Base-by-base conservation (phyloP, 2,329 filamentous ascomycete genomes). In the Monilinia polystroma region DNA sequence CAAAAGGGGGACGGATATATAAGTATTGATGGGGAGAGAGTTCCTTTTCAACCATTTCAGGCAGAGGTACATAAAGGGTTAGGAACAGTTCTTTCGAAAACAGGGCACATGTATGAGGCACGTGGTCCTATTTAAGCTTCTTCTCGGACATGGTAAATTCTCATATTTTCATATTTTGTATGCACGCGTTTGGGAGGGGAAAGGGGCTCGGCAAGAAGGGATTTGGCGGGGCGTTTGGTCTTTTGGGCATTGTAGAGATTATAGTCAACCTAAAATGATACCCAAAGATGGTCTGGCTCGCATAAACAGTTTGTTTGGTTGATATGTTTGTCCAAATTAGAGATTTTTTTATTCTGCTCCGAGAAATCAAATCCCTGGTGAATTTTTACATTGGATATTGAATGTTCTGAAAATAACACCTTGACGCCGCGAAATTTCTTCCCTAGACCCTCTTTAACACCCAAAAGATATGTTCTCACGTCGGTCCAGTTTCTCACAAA, bases 41-140 rank as follows among this genome's bases (percentile, higher is more conserved):
- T 96, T 3, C 90, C 92, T 0, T 98, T 96, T 76, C 89, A 89
- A 73, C 90, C 92, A 0, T 96, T 97, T 76, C 95, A 99, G 80
- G 92, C 89, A 2, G 95, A 99, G 79, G 84, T 97, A 8, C 92
- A 97, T 77, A 85, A 82, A 63, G 90, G 90, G 0, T 81, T 99
- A 32, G 95, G 92, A 0, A 92, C 90, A 4, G 90, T 94, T n/a
- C 81, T 98, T 70, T 92, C 91, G 60, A 92, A 90, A 78, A 86
- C 82, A 38, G 90, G 85, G 3, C 82, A 87, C 68, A 79, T 84
- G 66, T 97, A 92, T 76, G 92, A 96, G 74, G 81, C 83, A 0
- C 79, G 80, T 2, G 86, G 87, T 0, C 71, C 72, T 20, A 38
- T 69, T 23, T 70, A 53, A 71, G 60, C 43, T 56, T 29, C 3